These are phyloP conservation scores for Colletotrichum plurivorum DNA, from an alignment of 2,329 filamentous ascomycete species.

Conservation along the genomic window DNA sequence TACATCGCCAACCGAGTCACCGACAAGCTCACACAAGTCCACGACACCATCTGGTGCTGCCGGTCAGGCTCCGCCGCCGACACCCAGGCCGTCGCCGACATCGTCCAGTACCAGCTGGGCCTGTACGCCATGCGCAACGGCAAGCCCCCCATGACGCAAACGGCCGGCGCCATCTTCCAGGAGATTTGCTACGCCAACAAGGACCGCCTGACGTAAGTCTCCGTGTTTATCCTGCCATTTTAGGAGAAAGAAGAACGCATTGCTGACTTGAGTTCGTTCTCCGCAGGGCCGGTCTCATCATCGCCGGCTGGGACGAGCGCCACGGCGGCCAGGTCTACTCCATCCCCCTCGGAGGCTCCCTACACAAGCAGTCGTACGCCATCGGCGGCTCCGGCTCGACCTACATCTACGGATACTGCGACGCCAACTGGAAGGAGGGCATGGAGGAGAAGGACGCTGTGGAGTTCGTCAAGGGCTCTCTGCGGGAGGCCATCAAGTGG, in stretches of 20 bases:
- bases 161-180: constrained; percentile 95
- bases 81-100: constrained; percentile 97
- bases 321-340: constrained; percentile 98
- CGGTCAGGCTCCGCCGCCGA: constrained; percentile 97
- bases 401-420: constrained; percentile 99
- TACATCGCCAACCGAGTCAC: constrained; percentile 99
- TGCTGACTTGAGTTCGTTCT: too few species aligned
- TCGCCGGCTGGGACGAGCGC: constrained; percentile 96
- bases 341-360: constrained; percentile 94
- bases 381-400: constrained; percentile 98
- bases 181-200: constrained; percentile 99
- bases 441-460: constrained; percentile 96
- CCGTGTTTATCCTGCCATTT: background rate
- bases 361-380: constrained; percentile 96
- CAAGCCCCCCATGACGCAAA: constrained; percentile 93
- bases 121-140: constrained; percentile 93
- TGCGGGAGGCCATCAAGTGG: constrained; percentile 98
- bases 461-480: constrained; percentile 90
- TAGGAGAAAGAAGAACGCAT: too few species aligned
- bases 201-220: constrained; percentile 84
- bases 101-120: constrained; percentile 95
- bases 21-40: constrained; percentile 98
- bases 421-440: constrained; percentile 93
- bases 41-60: constrained; percentile 99
- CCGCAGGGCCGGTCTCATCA: constrained; percentile 91